These are phyloP conservation scores for Russula sp. DNA, from an alignment of 768 basidiomycete species.

Conservation along the genomic window DNA sequence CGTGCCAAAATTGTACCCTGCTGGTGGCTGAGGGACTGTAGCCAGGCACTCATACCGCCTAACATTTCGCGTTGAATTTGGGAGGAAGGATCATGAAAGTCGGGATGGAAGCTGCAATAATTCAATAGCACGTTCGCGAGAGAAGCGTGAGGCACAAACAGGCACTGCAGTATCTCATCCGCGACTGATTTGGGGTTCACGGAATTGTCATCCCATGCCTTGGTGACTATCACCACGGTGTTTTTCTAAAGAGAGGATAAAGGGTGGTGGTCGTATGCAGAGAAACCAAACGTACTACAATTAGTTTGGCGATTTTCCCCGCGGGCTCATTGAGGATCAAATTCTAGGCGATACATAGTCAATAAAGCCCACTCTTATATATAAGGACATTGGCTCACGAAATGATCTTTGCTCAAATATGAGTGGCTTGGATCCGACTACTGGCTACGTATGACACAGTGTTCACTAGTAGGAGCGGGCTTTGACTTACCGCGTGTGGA, in stretches of 20 bases:
- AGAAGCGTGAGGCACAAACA: constrained; percentile 44
- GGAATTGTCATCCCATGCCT: constrained; percentile 77
- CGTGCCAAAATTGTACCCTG: constrained; percentile 52
- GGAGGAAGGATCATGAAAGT: constrained; percentile 65
- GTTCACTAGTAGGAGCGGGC: constrained; percentile 32
- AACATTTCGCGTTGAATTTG: constrained; percentile 76
- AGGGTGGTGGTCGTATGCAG: constrained; percentile 1
- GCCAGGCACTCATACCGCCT: constrained; percentile 62
- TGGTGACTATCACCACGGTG: constrained; percentile 63
- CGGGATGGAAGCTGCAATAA: constrained; percentile 69
- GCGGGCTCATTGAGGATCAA: constrained; percentile 82
- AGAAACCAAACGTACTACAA: constrained; percentile 49
- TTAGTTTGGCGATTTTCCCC: constrained; percentile 64
- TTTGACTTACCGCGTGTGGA: constrained; percentile 59
- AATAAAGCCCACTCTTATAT: constrained; percentile 26
- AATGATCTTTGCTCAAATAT: constrained; percentile 86
- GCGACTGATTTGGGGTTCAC: constrained; percentile 54
- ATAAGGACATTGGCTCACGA: constrained; percentile 48
- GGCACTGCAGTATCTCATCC: constrained; percentile 63
- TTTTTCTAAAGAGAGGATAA: constrained; percentile 44
- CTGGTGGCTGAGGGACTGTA: constrained; percentile 47
- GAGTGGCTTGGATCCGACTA: constrained; percentile 88
- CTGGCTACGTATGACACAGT: background rate
- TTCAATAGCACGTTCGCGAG: background rate
- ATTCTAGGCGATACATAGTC: constrained; percentile 45